A percentile compares a stretch with the other conserved stretches of the same genome.
phyloP scores from a whole-genome alignment of 805 yeast genomes.

The Starmerella potacharoeniae region DNA sequence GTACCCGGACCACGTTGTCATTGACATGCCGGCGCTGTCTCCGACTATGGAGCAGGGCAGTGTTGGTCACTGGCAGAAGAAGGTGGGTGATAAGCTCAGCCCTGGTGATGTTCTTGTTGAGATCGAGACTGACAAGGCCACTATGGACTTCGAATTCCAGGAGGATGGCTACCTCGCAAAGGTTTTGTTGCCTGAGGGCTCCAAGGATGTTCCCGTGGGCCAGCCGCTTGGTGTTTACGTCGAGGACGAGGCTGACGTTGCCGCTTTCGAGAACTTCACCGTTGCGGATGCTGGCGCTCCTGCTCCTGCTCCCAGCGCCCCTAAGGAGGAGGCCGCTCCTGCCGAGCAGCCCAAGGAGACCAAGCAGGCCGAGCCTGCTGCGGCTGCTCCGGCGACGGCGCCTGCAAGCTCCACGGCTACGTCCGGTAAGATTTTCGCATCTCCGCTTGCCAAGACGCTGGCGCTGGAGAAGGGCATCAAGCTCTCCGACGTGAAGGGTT shows the following conservation, averaged over 20 bases:
- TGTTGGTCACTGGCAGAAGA: conserved; percentile 80
- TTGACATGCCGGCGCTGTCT: conserved; percentile 97
- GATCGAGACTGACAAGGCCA: conserved; percentile 95
- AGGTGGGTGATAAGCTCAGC: conserved; percentile 71
- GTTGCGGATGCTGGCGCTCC: conserved; percentile 58
- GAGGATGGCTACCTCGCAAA: conserved; percentile 88
- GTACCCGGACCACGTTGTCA: conserved; percentile 75
- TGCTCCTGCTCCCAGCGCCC: conserved; percentile 34
- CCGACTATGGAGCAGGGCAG: conserved; percentile 98
- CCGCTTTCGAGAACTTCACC: conserved; percentile 74
- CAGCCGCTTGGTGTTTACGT: conserved; percentile 95
- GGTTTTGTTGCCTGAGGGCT: conserved; percentile 48
- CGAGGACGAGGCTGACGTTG: conserved; percentile 71
- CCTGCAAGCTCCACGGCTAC: conserved; percentile 18
- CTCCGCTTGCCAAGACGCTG: conserved; percentile 86
- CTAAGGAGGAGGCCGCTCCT: conserved; percentile 9
- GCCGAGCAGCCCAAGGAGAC: conserved; percentile 23
- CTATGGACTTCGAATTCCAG: conserved; percentile 97
- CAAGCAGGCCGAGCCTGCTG: conserved; percentile 12
- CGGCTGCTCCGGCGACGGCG: conserved; percentile 6
- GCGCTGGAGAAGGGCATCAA: conserved; percentile 89
- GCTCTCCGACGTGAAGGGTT: conserved; percentile 71
- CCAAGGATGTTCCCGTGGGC: conserved; percentile 86
- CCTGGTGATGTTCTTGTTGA: conserved; percentile 96
- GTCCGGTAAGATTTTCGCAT: conserved; percentile 71